phyloP scores from a whole-genome alignment of 768 basidiomycete genomes.

The Termitomyces sp. region DNA sequence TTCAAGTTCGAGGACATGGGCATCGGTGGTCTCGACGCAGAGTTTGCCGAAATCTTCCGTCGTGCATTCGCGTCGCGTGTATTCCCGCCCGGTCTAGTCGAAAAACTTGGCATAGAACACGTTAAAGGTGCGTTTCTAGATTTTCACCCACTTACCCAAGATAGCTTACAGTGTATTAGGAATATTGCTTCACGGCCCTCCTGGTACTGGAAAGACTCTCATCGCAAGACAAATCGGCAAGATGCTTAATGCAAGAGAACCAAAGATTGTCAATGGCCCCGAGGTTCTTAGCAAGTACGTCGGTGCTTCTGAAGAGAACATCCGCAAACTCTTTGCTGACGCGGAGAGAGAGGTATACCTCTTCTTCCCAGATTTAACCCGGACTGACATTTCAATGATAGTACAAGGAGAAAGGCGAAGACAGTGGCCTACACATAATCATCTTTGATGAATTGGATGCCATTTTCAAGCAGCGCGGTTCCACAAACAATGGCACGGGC shows the following conservation, averaged over 20 bases:
- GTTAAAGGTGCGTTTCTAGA: conserved; percentile 70
- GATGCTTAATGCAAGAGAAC: conserved; percentile 97
- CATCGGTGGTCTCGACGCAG: conserved; percentile 93
- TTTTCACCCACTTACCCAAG: not conserved
- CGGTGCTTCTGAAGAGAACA: conserved; percentile 95
- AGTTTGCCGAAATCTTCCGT: conserved; percentile 96
- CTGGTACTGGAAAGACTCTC: conserved; percentile 97
- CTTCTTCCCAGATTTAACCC: not conserved
- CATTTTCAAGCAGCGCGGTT: conserved; percentile 97
- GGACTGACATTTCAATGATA: conserved; percentile 20
- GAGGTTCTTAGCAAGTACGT: conserved; percentile 98
- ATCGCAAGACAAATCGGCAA: conserved; percentile 99
- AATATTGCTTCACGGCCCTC: conserved; percentile 92
- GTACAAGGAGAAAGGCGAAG: conserved; percentile 97
- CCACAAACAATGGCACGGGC: conserved; percentile 85
- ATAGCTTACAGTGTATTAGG: conserved; percentile 36
- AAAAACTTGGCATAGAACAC: conserved; percentile 96
- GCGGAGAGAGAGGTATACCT: conserved; percentile 86
- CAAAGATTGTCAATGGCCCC: conserved; percentile 97
- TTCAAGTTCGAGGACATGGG: conserved; percentile 99
- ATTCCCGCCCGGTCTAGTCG: conserved; percentile 95
- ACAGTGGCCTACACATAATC: conserved; percentile 97
- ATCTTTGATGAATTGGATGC: conserved; percentile 99
- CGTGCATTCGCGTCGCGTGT: conserved; percentile 97
- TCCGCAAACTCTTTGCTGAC: conserved; percentile 95